Percentiles rank a stretch among this genome's conserved stretches.
These are phyloP conservation scores for Trametes gibbosa DNA, from an alignment of 768 basidiomycete species.

Conservation along the genomic window DNA sequence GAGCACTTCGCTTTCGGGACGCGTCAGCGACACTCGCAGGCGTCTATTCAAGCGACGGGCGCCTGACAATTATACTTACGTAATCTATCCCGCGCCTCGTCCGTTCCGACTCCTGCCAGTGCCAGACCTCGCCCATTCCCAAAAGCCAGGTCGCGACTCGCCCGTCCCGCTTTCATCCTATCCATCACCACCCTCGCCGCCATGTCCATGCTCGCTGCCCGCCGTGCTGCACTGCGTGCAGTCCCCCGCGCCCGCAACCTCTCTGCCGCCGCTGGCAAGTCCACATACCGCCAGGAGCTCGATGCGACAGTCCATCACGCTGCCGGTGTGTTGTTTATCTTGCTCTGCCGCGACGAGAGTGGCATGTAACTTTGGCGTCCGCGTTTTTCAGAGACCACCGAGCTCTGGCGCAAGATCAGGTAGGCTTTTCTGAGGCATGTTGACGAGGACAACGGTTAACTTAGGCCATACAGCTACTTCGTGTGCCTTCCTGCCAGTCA, in stretches of 20 bases:
- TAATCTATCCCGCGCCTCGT: conserved; percentile 13
- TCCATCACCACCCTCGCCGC: conserved; percentile 16
- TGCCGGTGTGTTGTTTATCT: conserved; percentile 21
- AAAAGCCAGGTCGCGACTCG: conserved; percentile 21
- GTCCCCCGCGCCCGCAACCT: conserved; percentile 33
- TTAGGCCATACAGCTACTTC: conserved; percentile 51
- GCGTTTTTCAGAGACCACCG: conserved; percentile 57
- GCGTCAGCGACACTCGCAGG: conserved; percentile 35
- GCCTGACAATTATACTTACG: neutral
- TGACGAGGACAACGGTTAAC: neutral
- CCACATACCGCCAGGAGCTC: conserved; percentile 24
- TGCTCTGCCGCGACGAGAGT: neutral
- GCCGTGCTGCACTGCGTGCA: conserved; percentile 48
- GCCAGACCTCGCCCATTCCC: conserved; percentile 18
- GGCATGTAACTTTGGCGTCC: conserved; percentile 10
- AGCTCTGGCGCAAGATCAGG: conserved; percentile 89
- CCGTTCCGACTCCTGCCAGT: conserved; percentile 16
- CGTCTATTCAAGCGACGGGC: neutral
- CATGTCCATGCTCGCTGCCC: conserved; percentile 41
- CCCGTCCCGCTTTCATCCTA: conserved; percentile 12
- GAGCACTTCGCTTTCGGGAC: conserved; percentile 28
- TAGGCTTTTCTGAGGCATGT: conserved; percentile 30
- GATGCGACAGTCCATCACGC: conserved; percentile 24
- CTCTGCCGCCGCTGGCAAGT: conserved; percentile 25
- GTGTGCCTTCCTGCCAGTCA: conserved; percentile 73